Percentiles rank a stretch among this genome's conserved stretches.
Evolutionary conservation across 768 basidiomycete genomes (phyloP).

Genomic region (Lactarius quietus): DNA sequence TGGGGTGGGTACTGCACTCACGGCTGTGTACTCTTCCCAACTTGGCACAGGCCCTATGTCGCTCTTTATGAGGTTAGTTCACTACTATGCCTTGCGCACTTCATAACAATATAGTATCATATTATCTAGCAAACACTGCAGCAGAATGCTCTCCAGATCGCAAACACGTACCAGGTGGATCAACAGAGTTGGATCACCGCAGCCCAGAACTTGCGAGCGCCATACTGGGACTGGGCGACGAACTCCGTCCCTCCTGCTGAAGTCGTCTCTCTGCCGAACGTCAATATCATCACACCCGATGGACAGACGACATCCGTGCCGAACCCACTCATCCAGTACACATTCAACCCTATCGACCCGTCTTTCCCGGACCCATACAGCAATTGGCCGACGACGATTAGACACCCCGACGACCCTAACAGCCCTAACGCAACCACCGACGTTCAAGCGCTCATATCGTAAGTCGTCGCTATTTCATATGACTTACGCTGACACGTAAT

Average conservation of each 20-base stretch:
- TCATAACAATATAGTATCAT: not conserved
- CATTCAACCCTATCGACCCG: slow-evolving; percentile 34
- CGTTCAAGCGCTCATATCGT: slow-evolving; percentile 33
- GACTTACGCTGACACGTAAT: too few species aligned
- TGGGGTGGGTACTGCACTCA: slow-evolving; percentile 55
- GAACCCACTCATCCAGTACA: slow-evolving; percentile 38
- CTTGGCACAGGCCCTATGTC: slow-evolving; percentile 55
- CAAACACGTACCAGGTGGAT: slow-evolving; percentile 36
- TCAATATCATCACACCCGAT: slow-evolving; percentile 36
- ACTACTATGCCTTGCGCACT: not conserved
- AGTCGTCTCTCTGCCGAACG: slow-evolving; percentile 35
- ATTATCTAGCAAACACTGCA: slow-evolving; percentile 46
- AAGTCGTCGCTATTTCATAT: not conserved
- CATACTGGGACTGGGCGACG: slow-evolving; percentile 53
- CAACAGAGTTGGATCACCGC: slow-evolving; percentile 33
- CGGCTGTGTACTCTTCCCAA: slow-evolving; percentile 50
- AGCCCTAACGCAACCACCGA: slow-evolving; percentile 25
- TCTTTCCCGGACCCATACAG: slow-evolving; percentile 18
- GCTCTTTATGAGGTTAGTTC: slow-evolving; percentile 45
- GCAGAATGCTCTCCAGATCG: slow-evolving; percentile 39
- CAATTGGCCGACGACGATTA: slow-evolving; percentile 18
- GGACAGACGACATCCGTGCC: slow-evolving; percentile 31
- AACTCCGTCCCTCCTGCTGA: slow-evolving; percentile 39
- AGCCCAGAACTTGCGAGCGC: slow-evolving; percentile 39
- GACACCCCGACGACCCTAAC: slow-evolving; percentile 9